Evolutionary conservation across 495 filamentous ascomycete species (phyloP), one percentile per base, ranked within the genome.

Genomic region (Penicillium paxilli): DNA sequence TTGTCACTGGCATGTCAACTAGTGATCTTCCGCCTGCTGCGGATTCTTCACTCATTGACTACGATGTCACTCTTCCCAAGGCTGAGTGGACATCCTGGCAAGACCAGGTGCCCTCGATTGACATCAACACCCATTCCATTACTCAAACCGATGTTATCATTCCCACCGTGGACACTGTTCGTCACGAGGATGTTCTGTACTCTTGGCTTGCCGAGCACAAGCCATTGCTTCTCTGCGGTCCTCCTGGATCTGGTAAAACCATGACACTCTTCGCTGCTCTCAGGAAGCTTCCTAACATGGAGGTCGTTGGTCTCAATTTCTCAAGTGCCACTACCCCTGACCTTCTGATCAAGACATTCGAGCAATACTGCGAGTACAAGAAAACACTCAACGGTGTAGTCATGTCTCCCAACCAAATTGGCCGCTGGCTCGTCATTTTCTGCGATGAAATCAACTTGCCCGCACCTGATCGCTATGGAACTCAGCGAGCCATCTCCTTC

Each of bases 171-270:
- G 94, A 99, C 69, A 99, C 95, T 38, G 85, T 98, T 33, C 90
- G 94, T 26, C 94, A 99, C 62, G 94, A 99, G 72, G 95, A 97
- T 75, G 86, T 99, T 23, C 78, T 99, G 20, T 97, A 99, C 74
- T 97, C 95, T 16, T 99, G 94, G 95, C 82, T 99, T 19, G 94
- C 95, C 10, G 94, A 99, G 64, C 94, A 99, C 70, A 99, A 98
- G 72, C 94, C 95, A 19, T 78, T 99, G 19, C 76, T 99, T 9
- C 85, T 99, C 17, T 99, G 94, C 70, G 95, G 94, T 74, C 94
- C 94, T 68, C 94, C 94, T 49, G 94, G 94, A 67, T 98, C 94
- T 33, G 94, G 94, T 74, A 99, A 99, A 77, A 99, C 94, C 2
- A 99, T 99, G 94, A 99, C 94, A 20, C 76, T 99, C 17, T 99